Evolutionary conservation across 305 asterid species (phyloP).

Genomic region (Fraxinus ornus): DNA sequence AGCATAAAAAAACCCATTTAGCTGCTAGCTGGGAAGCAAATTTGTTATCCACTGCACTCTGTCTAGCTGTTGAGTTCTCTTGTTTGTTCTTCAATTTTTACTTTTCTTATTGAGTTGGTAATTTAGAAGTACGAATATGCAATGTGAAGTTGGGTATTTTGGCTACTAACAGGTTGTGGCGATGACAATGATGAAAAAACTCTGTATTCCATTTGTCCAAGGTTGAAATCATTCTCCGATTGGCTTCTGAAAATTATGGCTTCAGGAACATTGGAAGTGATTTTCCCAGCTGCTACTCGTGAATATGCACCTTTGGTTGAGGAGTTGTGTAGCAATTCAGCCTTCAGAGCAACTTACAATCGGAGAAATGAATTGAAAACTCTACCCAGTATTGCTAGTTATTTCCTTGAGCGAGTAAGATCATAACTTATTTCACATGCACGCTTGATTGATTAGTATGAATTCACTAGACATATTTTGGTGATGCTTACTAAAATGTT

Average conservation of each 20-base stretch:
- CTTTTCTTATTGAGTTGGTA: background rate
- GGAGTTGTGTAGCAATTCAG: slow-evolving; percentile 75
- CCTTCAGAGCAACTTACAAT: slow-evolving; percentile 84
- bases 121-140: background rate
- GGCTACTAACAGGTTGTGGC: slow-evolving; percentile 43
- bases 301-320: slow-evolving; percentile 91
- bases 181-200: slow-evolving; percentile 53
- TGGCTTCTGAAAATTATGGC: slow-evolving; percentile 99
- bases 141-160: slow-evolving; percentile 8
- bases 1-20: slow-evolving; percentile 22
- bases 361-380: slow-evolving; percentile 78
- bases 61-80: background rate
- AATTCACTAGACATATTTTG: background rate
- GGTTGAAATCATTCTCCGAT: slow-evolving; percentile 86
- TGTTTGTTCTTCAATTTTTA: slow-evolving; percentile 1
- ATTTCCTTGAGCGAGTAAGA: slow-evolving; percentile 93
- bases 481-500: background rate
- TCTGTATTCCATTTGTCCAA: slow-evolving; percentile 68
- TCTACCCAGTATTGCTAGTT: slow-evolving; percentile 77
- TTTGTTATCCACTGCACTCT: background rate
- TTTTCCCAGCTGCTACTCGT: slow-evolving; percentile 96
- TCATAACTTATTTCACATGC: slow-evolving; percentile 6
- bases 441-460: slow-evolving; percentile 14
- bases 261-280: slow-evolving; percentile 84
- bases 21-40: slow-evolving; percentile 3